Evolutionary conservation across 129 eudicot species (phyloP), one percentile per base, ranked within the genome.

Genomic region (Artemisia annua): DNA sequence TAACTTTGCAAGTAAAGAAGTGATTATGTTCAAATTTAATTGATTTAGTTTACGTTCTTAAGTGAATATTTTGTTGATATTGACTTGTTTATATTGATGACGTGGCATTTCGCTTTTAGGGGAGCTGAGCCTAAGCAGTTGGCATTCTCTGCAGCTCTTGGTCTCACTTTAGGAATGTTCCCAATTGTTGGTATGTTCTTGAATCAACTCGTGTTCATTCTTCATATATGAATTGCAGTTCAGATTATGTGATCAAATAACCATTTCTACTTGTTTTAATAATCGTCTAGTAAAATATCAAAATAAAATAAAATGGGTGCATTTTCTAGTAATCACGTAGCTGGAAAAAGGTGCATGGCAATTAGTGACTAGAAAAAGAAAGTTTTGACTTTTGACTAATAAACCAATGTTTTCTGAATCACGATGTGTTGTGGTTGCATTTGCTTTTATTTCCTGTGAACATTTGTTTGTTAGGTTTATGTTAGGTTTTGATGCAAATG

Each of bases 91-190:
- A 10, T n/a, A 7, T 46, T 70, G 43, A 66, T 8, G 66, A 39
- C 24, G 30, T 78, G 73, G 46, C 55, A 32, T 24, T 39, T 62
- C 26, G 50, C 53, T 74, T 68, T 60, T 64, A 93, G 98, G 87
- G 98, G 98, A 75, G 85, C 97, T 51, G 97, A 89, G 80, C 97
- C 98, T 15, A 93, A 82, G 84, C 97, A 89, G 71, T 81, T 93
- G 83, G 95, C 98, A 11, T 84, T 93, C 74, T 93, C 98, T 18
- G 84, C 91, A 28, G 92, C 98, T 73, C 89, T 93, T 66, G 98
- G 98, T 19, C 54, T 79, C 72, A 93, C 97, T 2, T 78, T 90
- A 56, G 98, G 98, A 64, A 24, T 90, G 48, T 93, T 93, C 71
- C 98, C 98, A 8, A 87, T 93, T 60, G 87, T 90, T 79, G 98